Conservation (phyloP, 345 rosid species). For the Eucalyptus regnans region DNA sequence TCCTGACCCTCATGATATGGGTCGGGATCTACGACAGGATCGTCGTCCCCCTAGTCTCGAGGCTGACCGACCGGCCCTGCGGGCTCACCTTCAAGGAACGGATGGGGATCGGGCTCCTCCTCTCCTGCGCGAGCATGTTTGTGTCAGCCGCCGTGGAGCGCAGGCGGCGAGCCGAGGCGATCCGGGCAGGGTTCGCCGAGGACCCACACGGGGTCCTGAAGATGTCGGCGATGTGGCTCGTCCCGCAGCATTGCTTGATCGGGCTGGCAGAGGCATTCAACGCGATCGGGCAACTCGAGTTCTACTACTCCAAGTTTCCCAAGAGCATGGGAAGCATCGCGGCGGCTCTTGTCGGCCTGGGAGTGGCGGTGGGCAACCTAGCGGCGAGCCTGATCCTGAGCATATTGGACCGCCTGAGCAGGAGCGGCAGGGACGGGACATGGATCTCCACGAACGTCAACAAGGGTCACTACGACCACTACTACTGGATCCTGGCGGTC, state of each 20-base stretch:
- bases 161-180: conserved; percentile 12
- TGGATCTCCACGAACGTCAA: conserved; percentile 37
- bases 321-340: conserved; percentile 42
- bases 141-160: conserved; percentile 25
- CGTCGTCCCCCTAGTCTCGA: conserved; percentile 17
- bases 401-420: conserved; percentile 1
- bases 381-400: conserved; percentile 21
- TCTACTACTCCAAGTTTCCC: conserved; percentile 43
- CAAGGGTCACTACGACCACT: conserved; percentile 35
- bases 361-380: conserved; percentile 19
- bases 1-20: conserved; percentile 29
- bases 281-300: conserved; percentile 43
- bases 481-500: conserved; percentile 31
- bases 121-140: conserved; percentile 20
- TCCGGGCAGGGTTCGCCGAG: conserved; percentile 4
- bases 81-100: conserved; percentile 28
- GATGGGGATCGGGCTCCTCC: conserved; percentile 27
- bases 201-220: background rate
- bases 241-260: conserved; percentile 20
- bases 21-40: conserved; percentile 26
- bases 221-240: conserved; percentile 36
- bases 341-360: conserved; percentile 17
- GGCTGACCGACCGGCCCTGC: conserved; percentile 3
- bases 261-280: conserved; percentile 39
- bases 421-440: conserved; percentile 4